These are phyloP conservation scores for Fusarium multiceps DNA, from an alignment of 2,329 filamentous ascomycete genomes.

Conservation along the genomic window DNA sequence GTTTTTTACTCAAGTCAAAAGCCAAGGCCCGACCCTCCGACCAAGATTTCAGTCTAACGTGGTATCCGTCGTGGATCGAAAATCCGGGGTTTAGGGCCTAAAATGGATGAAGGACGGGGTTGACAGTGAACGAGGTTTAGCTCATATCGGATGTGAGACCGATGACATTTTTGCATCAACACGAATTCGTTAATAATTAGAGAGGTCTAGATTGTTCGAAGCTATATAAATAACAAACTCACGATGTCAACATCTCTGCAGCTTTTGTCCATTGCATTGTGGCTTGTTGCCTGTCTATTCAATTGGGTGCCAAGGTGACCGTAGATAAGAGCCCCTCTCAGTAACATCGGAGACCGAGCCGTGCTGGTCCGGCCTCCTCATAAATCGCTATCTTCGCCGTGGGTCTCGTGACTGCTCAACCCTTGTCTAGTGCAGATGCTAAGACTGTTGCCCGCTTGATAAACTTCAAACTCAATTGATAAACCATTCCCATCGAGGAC, in stretches of 20 bases:
- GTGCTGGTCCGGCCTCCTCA: conserved; percentile 4
- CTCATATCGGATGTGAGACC: conserved; percentile 3
- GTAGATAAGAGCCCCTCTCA: not conserved
- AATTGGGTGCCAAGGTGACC: not conserved
- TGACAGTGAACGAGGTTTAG: conserved; percentile 2
- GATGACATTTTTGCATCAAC: not conserved
- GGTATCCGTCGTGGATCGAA: not conserved
- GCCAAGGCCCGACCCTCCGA: not conserved
- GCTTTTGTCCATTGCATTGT: not conserved
- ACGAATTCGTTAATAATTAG: not conserved
- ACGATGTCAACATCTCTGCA: too few species aligned
- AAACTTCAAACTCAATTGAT: not conserved
- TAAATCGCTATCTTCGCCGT: conserved; percentile 11
- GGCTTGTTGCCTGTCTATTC: rapidly evolving
- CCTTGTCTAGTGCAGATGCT: not conserved
- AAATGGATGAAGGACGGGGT: not conserved
- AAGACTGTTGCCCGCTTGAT: not conserved
- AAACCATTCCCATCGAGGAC: not conserved
- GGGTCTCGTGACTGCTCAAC: not conserved
- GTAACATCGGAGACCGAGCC: conserved; percentile 3
- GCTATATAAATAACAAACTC: too few species aligned
- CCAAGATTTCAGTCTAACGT: conserved; percentile 6
- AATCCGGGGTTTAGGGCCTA: conserved; percentile 14
- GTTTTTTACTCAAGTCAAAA: not conserved
- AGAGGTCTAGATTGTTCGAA: not conserved